Conservation (phyloP, 2,329 filamentous ascomycete genomes). For the Calonectria multiphialidica region DNA sequence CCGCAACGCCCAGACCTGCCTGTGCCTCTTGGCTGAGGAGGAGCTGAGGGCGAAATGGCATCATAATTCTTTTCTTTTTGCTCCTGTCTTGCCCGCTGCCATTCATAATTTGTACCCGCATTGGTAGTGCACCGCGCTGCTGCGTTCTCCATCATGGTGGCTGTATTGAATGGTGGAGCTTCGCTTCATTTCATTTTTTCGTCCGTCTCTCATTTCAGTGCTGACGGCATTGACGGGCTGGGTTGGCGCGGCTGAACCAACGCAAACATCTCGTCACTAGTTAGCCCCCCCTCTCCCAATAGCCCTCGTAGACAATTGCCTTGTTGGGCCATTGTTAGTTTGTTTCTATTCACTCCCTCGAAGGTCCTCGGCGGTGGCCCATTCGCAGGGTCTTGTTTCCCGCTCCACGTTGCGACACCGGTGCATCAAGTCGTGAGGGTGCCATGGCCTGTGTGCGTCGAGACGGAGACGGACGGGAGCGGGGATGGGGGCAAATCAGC, state of each 20-base stretch:
- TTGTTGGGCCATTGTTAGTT: background rate
- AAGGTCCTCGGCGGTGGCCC: background rate
- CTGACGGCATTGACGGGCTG: conserved; percentile 4
- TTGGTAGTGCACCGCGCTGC: background rate
- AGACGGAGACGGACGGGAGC: background rate
- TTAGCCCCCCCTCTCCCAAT: background rate
- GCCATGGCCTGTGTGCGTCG: background rate
- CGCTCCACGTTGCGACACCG: background rate
- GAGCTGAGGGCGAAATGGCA: background rate
- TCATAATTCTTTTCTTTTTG: conserved; percentile 2
- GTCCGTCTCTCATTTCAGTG: conserved; percentile 12
- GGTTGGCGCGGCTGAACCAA: conserved; percentile 15
- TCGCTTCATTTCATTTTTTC: conserved; percentile 14
- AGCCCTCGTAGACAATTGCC: background rate
- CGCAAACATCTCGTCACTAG: background rate
- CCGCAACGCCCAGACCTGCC: background rate
- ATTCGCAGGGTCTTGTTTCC: conserved; percentile 1
- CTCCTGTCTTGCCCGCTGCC: background rate
- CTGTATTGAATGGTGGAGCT: background rate
- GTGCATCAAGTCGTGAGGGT: conserved; percentile 1
- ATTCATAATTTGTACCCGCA: conserved; percentile 6
- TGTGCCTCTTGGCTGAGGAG: conserved; percentile 2
- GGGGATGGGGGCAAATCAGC: background rate
- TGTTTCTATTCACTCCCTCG: background rate
- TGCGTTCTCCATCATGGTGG: background rate